Base-by-base conservation (phyloP, 495 filamentous ascomycete species). In the Tuber brumale region DNA sequence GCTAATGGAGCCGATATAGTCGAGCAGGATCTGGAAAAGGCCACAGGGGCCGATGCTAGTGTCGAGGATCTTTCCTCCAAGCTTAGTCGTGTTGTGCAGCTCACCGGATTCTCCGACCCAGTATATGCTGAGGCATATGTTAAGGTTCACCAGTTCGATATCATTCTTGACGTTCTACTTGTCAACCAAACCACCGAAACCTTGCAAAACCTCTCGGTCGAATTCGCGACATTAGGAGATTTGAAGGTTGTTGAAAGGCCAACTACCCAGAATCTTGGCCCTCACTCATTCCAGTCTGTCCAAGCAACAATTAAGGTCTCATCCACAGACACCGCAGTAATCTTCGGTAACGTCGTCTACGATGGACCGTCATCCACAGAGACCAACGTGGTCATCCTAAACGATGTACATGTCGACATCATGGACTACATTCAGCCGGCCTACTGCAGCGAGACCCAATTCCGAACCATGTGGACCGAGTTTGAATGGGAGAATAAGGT, bases 401-500 rank as follows among this genome's bases (percentile, higher is more conserved):
- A 98, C 84, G 96, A 99, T 84, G 91, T 99, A 45, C 96, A 98
- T 84, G 95, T 97, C 76, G 96, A 99, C 83, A 98, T 99, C 81
- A 99, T 99, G 96, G 96, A 99, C 85, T 99, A 99, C 85, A 99
- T 99, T 81, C 94, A 98, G 82, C 96, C 96, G 12, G 96, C 95
- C 19, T 88, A 93, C 66, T 99, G 96, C 87, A 94, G 93, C 21
- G 96, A 99, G 87, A 97, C 95, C 46, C 94, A 98, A 83, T 99
- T 99, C 90, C 89, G 96, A 48, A 97, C 94, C 37, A 99, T 99
- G 96, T 99, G 96, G 96, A 98, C 96, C 45, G 96, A 99, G 82
- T 99, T 99, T 77, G 96, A 99, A 85, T 99, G 96, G 96, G 96
- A 99, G 88, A 99, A 99, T 87, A 99, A 99, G 89, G 95, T 99